Evolutionary conservation across 2,329 filamentous ascomycete species (phyloP).

Genomic region (Macrophomina pseudophaseolina): DNA sequence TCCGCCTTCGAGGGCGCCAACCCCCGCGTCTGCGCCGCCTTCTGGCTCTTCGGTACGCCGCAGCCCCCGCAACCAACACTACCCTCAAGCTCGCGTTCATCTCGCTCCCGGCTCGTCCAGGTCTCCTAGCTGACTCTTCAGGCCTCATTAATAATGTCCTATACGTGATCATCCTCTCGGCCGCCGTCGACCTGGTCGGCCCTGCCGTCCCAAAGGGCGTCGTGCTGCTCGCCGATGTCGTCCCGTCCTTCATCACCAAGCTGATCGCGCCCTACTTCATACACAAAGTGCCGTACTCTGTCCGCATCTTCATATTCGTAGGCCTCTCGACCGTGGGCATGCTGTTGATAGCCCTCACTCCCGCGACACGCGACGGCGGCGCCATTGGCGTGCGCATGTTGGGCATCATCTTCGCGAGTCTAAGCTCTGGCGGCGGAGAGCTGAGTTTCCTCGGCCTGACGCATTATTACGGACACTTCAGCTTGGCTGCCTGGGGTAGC

Average conservation of each 20-base stretch:
- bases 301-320: conserved; percentile 77
- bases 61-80: conserved; percentile 45
- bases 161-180: conserved; percentile 95
- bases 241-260: conserved; percentile 88
- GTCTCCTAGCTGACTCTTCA: conserved; percentile 42
- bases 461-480: conserved; percentile 88
- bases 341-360: conserved; percentile 84
- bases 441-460: conserved; percentile 89
- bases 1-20: conserved; percentile 71
- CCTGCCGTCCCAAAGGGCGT: conserved; percentile 84
- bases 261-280: conserved; percentile 93
- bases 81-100: conserved; percentile 1
- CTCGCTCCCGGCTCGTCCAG: neutral
- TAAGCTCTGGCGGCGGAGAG: conserved; percentile 87
- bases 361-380: conserved; percentile 59
- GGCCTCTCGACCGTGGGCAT: conserved; percentile 80
- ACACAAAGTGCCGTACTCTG: conserved; percentile 78
- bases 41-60: conserved; percentile 90
- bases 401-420: conserved; percentile 82
- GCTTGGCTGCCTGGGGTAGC: conserved; percentile 88
- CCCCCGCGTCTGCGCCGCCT: conserved; percentile 74
- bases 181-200: conserved; percentile 93
- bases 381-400: conserved; percentile 77
- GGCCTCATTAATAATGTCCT: conserved; percentile 96
- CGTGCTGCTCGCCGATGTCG: conserved; percentile 89